Conservation (phyloP, 2,329 filamentous ascomycete genomes). For the Microsporum ferrugineum region DNA sequence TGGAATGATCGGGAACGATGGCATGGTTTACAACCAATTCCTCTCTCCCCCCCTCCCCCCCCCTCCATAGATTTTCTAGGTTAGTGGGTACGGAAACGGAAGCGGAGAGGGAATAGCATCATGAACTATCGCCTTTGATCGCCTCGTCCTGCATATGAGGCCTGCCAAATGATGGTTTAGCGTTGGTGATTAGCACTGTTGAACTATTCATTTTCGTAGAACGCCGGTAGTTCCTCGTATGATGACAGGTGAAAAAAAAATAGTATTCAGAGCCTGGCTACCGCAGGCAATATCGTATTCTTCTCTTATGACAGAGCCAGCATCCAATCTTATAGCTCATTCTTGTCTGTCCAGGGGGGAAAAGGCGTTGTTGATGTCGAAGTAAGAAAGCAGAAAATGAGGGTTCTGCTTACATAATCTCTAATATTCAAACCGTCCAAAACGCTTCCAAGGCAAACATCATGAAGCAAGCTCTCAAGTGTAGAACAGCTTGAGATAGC, state of each 20-base stretch:
- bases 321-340: neutral
- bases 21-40: neutral
- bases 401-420: neutral
- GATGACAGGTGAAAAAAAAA: neutral
- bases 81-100: neutral
- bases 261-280: neutral
- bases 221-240: neutral
- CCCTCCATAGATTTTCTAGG: neutral
- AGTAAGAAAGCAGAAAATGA: neutral
- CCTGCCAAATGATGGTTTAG: neutral
- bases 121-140: conserved; percentile 2
- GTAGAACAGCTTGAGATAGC: neutral
- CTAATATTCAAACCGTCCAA: neutral
- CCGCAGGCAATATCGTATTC: neutral
- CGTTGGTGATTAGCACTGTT: neutral
- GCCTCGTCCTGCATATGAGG: neutral
- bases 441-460: neutral
- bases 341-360: neutral
- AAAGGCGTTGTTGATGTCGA: neutral
- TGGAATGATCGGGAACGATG: neutral
- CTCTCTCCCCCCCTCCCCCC: neutral
- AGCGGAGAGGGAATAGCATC: neutral
- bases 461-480: neutral
- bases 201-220: neutral
- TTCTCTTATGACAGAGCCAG: neutral